Percentiles rank a stretch among this genome's conserved stretches.
These are phyloP conservation scores for Pseudozyma hubeiensis DNA, from an alignment of 1,284 basidiomycete genomes.

Conservation along the genomic window DNA sequence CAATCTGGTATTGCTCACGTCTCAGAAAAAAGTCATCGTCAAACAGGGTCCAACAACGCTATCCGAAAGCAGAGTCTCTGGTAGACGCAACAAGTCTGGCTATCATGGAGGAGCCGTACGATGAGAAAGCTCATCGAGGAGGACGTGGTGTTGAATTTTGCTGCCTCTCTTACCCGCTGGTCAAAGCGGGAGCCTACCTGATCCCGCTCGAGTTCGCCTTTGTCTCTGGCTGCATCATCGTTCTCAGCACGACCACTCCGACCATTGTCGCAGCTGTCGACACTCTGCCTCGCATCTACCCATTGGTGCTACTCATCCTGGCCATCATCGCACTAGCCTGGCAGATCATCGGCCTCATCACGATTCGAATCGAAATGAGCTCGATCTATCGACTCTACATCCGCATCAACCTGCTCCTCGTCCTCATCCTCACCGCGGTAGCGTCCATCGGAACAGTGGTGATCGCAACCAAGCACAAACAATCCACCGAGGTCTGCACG, in stretches of 20 bases:
- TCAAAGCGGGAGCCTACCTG: slow-evolving; percentile 52
- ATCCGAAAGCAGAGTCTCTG: slow-evolving; percentile 12
- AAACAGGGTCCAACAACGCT: neutral
- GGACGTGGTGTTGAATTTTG: slow-evolving; percentile 44
- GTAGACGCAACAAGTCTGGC: slow-evolving; percentile 5
- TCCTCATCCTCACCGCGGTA: slow-evolving; percentile 23
- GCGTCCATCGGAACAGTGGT: slow-evolving; percentile 32
- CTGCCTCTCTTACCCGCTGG: slow-evolving; percentile 46
- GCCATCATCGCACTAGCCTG: slow-evolving; percentile 27
- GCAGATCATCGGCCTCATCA: slow-evolving; percentile 45
- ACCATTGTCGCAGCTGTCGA: slow-evolving; percentile 46
- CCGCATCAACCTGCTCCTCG: slow-evolving; percentile 46
- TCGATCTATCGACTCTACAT: slow-evolving; percentile 48
- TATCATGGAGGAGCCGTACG: slow-evolving; percentile 7
- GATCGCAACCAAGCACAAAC: slow-evolving; percentile 34
- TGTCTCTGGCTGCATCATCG: slow-evolving; percentile 41
- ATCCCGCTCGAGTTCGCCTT: slow-evolving; percentile 49
- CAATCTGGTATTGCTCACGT: slow-evolving; percentile 38
- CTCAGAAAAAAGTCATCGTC: neutral
- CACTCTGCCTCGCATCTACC: slow-evolving; percentile 25
- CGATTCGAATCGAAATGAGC: slow-evolving; percentile 36
- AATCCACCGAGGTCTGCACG: slow-evolving; percentile 36
- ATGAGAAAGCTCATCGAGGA: neutral
- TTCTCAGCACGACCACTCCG: slow-evolving; percentile 39
- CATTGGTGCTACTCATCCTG: slow-evolving; percentile 30